Conservation (phyloP, 768 basidiomycete species). For the Psilocybe cyanescens region DNA sequence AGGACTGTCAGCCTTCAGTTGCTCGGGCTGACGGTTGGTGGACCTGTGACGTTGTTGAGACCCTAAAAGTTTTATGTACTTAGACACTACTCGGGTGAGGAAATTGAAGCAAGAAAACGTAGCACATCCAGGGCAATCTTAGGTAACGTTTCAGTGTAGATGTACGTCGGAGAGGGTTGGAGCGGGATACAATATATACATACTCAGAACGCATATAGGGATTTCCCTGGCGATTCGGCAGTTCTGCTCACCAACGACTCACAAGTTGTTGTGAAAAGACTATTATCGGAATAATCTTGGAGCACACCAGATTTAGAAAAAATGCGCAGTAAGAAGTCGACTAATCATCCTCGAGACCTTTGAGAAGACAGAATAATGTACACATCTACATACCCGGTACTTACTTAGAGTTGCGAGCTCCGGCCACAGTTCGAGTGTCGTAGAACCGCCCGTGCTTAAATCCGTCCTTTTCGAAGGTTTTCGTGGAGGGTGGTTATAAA, state of each 20-base stretch:
- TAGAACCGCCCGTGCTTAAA: background rate
- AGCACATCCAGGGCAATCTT: background rate
- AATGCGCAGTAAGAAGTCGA: background rate
- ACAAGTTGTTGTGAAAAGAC: background rate
- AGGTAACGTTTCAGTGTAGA: background rate
- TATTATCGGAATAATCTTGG: constrained; percentile 2
- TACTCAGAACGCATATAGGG: constrained; percentile 2
- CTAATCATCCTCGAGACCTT: background rate
- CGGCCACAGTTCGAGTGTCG: background rate
- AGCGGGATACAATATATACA: constrained; percentile 1
- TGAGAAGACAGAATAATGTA: background rate
- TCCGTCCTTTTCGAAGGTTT: background rate
- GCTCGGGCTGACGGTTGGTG: background rate
- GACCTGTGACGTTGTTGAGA: background rate
- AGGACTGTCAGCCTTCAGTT: background rate
- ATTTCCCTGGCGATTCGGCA: background rate
- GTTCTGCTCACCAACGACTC: background rate
- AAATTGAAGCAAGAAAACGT: background rate
- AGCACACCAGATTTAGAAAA: background rate
- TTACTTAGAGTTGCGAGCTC: background rate
- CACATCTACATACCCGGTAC: background rate
- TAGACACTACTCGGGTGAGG: background rate
- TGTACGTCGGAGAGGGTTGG: background rate
- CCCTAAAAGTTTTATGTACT: background rate
- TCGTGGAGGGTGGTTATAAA: background rate